Evolutionary conservation across 2,329 filamentous ascomycete species (phyloP).

Genomic region (Trichoderma afroharzianum): DNA sequence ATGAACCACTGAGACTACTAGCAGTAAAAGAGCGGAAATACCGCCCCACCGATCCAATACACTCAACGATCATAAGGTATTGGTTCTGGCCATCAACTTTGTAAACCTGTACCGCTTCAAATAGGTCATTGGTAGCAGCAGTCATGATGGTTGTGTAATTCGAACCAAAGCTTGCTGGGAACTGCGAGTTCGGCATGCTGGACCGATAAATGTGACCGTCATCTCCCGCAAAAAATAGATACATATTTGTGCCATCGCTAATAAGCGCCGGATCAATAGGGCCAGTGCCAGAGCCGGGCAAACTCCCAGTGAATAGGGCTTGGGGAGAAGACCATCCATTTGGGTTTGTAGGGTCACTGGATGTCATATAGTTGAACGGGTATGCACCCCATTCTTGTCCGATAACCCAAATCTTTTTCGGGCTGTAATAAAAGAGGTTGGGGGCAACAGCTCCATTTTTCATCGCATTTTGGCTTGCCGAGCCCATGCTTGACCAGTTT

Average conservation of each 20-base stretch:
- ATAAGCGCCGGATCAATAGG: background rate
- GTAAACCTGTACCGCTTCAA: background rate
- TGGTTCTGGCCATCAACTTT: background rate
- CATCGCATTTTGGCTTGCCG: background rate
- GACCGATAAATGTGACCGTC: background rate
- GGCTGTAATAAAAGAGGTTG: background rate
- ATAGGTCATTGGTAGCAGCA: background rate
- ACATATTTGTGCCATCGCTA: background rate
- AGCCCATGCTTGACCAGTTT: background rate
- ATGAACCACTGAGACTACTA: background rate
- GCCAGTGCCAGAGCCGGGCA: background rate
- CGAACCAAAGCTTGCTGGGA: background rate
- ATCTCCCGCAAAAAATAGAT: background rate
- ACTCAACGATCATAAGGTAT: background rate
- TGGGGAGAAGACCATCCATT: background rate
- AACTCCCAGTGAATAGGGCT: background rate
- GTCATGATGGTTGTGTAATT: background rate
- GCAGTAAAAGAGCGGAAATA: background rate
- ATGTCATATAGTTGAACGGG: background rate
- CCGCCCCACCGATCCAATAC: background rate
- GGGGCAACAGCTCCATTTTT: background rate
- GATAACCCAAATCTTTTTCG: background rate
- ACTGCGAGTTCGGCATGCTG: background rate
- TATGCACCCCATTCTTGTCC: background rate
- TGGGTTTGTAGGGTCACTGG: background rate